Base-by-base conservation (phyloP, 2,329 filamentous ascomycete species). In the Penicillium sumatraense region DNA sequence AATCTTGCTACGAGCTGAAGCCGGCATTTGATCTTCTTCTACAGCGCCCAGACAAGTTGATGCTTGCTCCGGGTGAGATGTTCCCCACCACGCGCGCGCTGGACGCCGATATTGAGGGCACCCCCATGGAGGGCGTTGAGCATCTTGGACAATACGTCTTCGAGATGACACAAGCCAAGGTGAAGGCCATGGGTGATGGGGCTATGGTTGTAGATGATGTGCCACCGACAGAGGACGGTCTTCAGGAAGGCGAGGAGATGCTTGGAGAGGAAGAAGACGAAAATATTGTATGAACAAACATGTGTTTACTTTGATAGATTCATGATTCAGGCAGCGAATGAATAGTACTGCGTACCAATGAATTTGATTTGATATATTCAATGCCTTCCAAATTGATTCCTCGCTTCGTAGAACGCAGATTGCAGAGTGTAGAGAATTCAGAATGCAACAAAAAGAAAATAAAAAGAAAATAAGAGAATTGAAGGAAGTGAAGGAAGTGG, bases 81-180 rank as follows among this genome's bases (percentile, higher is more conserved):
- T 96, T 86, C 81, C 90, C 90, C 1, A 84, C 89, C 0, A 73
- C 82, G 51, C 81, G 90, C 41, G 68, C 69, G 4, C 71, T 77
- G 16, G 78, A 80, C 8, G 80, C 80, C 16, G 78, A 80, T 6
- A 69, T 78, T 6, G 78, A 74, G 38, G 76, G 75, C n/a, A 88
- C 86, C 1, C 81, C 86, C 18, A 98, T 99, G 90, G 90, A 93
- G 66, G 86, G 89, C 29, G 88, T 98, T 1, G 93, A 99, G 78
- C 95, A 99, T 77, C 75, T 99, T 31, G 95, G 95, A 0, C 89
- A 96, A 75, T 99, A 97, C 73, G 93, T 99, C 20, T 96, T 86
- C 71, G 91, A 99, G 74, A 99, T 99, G 91, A 96, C 92, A 3
- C 85, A 89, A 68, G 86, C 86, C 7, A 89, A 87, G 73, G 73